Conservation (phyloP, 1,284 basidiomycete species). For the Phlebopus sp. region DNA sequence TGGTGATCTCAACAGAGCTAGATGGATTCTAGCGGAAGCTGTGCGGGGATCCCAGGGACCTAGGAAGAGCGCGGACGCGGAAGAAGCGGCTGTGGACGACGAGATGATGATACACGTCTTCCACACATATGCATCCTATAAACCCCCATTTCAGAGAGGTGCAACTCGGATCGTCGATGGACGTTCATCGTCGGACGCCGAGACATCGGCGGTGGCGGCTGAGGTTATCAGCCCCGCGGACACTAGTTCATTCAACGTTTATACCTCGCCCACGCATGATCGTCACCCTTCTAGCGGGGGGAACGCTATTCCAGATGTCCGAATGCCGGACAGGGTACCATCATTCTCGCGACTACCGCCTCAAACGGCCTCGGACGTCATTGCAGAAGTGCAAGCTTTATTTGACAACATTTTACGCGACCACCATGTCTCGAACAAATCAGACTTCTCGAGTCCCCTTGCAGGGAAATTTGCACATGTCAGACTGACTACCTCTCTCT, state of each 20-base stretch:
- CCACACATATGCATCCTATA: constrained; percentile 84
- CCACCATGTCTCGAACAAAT: constrained; percentile 16
- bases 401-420: constrained; percentile 70
- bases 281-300: background rate
- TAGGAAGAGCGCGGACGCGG: constrained; percentile 25
- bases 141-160: constrained; percentile 61
- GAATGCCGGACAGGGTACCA: constrained; percentile 15
- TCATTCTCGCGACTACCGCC: constrained; percentile 66
- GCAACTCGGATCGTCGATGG: constrained; percentile 38
- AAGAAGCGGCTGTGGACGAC: constrained; percentile 50
- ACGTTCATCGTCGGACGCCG: constrained; percentile 4
- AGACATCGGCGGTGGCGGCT: constrained; percentile 7
- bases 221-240: constrained; percentile 5
- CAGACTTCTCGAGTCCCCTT: constrained; percentile 4
- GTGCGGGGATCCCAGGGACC: constrained; percentile 40
- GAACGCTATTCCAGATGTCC: constrained; percentile 1
- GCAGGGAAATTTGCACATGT: constrained; percentile 58
- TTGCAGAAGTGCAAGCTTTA: constrained; percentile 70
- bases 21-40: constrained; percentile 93
- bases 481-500: constrained; percentile 54
- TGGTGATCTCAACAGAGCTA: constrained; percentile 77
- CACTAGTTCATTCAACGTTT: background rate
- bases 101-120: constrained; percentile 83
- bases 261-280: background rate
- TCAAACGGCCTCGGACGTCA: constrained; percentile 69